Base-by-base conservation (phyloP, 257 asterid genomes). In the Solanum bulbocastanum region DNA sequence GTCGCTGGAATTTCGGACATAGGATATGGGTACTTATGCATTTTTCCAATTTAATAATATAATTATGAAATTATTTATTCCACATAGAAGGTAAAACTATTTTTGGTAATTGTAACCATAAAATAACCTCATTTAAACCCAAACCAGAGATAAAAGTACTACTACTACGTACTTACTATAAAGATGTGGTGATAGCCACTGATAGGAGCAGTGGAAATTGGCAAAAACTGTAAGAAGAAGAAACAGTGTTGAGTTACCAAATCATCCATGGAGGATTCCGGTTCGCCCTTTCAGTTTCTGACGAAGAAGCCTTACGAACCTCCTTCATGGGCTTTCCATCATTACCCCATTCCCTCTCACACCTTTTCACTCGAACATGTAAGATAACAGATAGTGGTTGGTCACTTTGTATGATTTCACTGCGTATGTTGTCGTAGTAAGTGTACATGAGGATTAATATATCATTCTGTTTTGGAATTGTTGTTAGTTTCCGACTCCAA, bases 401-500 rank as follows among this genome's bases (percentile, higher is more conserved):
- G 44, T 1, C 52, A 44, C 16, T 44, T 44, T 44, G 52, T 44
- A 12, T 44, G 16, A 44, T 44, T 44, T 44, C 52, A 44, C 6
- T 42, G 15, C 15, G 2, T 42, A 42, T 42, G 0, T 42, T 44
- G 6, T 44, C 12, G 52, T 44, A 4, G 5, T 44, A 44, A 44
- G 33, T 10, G 35, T 40, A 76, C 0, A 11, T 1, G 12, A 40
- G 13, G 23, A 76, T 39, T 76, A 25, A 13, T 46, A 4, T 4
- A 46, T 46, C 56, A 46, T 46, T 46, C 20, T 14, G 56, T 46
- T 46, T 46, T 46, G 85, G 11, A 2, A 32, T 23, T 27, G 4
- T 81, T 25, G n/a, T 40, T 73, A 97, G 99, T 92, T 96, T 87
- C 99, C 99, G 1, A 97, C 98, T 87, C 99, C 99, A 83, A 95